These are phyloP conservation scores for Sugiyamaella japonica DNA, from an alignment of 1,139 yeast species.

Conservation along the genomic window DNA sequence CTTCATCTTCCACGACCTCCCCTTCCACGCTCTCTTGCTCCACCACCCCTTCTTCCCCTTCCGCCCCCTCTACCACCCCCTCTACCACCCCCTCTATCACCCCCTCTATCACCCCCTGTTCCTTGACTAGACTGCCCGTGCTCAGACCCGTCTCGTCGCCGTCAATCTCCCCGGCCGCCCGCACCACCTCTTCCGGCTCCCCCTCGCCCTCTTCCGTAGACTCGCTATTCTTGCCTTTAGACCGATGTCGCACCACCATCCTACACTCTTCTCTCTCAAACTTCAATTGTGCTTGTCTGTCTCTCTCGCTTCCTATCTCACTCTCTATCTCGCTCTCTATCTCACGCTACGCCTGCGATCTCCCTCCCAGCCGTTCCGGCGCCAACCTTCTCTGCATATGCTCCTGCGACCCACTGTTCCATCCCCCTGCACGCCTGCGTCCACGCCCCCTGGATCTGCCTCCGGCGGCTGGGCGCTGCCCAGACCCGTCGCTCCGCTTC, in stretches of 20 bases:
- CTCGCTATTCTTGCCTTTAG: not conserved
- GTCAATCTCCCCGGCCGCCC: conserved; percentile 4
- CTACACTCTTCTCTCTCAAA: not conserved
- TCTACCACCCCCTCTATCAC: no score
- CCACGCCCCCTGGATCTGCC: not conserved
- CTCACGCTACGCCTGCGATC: not conserved
- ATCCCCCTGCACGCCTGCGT: not conserved
- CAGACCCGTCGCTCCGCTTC: not conserved
- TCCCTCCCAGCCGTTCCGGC: not conserved
- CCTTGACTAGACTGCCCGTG: not conserved
- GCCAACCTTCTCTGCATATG: not conserved
- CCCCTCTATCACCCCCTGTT: no score
- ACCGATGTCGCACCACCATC: conserved; percentile 12
- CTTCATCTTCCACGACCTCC: no score
- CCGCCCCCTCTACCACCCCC: no score
- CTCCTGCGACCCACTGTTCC: not conserved
- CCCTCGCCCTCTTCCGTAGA: conserved; percentile 13
- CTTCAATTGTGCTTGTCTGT: no score
- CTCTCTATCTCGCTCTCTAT: not conserved
- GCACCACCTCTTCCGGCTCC: conserved; percentile 1
- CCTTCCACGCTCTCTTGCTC: no score
- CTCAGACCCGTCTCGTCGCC: not conserved
- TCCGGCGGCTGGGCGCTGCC: not conserved
- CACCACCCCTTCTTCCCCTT: no score
- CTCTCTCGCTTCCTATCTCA: not conserved